Conservation (phyloP, 139 green algal genomes). For the Tetraselmis striata region DNA sequence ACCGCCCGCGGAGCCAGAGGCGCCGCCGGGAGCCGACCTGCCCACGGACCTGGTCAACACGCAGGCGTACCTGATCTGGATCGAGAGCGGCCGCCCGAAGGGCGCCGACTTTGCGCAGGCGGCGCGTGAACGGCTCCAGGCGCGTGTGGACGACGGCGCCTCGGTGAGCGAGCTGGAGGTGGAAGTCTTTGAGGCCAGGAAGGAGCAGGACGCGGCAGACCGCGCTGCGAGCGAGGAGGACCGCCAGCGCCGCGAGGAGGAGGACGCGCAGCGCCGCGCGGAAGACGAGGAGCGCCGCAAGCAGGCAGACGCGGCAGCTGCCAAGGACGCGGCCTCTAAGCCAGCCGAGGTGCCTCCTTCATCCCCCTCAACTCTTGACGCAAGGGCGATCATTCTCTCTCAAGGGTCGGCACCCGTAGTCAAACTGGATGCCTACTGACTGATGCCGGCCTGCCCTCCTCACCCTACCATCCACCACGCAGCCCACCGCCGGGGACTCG, state of each 20-base stretch:
- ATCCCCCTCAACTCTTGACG: no score
- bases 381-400: no score
- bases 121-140: slow-evolving; percentile 44
- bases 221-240: not conserved
- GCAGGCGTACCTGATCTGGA: slow-evolving; percentile 82
- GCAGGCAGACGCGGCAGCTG: no score
- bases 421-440: no score
- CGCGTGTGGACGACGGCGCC: slow-evolving; percentile 38
- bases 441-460: no score
- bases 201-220: not conserved
- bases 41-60: slow-evolving; percentile 56
- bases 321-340: no score
- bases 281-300: not conserved
- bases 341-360: no score
- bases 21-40: slow-evolving; percentile 11
- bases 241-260: not conserved
- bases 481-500: not conserved
- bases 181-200: not conserved
- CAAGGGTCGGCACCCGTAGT: no score
- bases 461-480: no score
- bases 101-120: slow-evolving; percentile 46
- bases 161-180: slow-evolving; percentile 38
- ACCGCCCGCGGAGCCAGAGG: not conserved
- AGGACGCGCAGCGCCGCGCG: not conserved
- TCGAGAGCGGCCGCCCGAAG: slow-evolving; percentile 68